These are phyloP conservation scores for Nakazawaea ernobii DNA, from an alignment of 805 yeast genomes.

Conservation along the genomic window DNA sequence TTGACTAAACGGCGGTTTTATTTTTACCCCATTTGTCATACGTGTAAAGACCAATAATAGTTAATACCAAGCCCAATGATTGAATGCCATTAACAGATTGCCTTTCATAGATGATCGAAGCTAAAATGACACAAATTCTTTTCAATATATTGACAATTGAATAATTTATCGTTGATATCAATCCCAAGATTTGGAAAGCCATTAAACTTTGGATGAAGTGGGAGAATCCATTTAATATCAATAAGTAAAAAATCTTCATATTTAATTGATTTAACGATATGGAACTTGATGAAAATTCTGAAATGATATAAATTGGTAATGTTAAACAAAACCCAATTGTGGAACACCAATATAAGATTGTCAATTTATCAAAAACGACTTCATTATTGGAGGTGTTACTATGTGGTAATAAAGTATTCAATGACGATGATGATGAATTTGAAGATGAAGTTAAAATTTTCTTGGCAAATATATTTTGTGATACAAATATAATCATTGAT, in stretches of 20 bases:
- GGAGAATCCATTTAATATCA: constrained; percentile 57
- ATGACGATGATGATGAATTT: constrained; percentile 45
- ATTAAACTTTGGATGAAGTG: constrained; percentile 70
- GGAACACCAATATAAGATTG: constrained; percentile 69
- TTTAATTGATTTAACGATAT: constrained; percentile 22
- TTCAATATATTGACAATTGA: constrained; percentile 75
- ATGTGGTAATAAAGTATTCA: not conserved
- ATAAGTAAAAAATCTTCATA: constrained; percentile 22
- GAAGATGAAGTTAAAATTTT: constrained; percentile 55
- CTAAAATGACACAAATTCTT: constrained; percentile 62
- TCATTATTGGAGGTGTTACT: constrained; percentile 14
- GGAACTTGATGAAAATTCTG: constrained; percentile 36
- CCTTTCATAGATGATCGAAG: constrained; percentile 63
- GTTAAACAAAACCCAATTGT: constrained; percentile 62
- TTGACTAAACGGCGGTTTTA: not conserved
- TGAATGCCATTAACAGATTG: constrained; percentile 32
- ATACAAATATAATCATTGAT: constrained; percentile 64
- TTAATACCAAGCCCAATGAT: constrained; percentile 47
- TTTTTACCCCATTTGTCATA: constrained; percentile 62
- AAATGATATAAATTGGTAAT: constrained; percentile 56
- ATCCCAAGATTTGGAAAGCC: constrained; percentile 72
- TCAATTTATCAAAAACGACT: constrained; percentile 51
- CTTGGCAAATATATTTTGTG: constrained; percentile 79
- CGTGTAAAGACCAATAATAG: constrained; percentile 58
- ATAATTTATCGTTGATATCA: constrained; percentile 69